Base-by-base conservation (phyloP, 345 rosid genomes). In the Zanthoxylum bungeanum region DNA sequence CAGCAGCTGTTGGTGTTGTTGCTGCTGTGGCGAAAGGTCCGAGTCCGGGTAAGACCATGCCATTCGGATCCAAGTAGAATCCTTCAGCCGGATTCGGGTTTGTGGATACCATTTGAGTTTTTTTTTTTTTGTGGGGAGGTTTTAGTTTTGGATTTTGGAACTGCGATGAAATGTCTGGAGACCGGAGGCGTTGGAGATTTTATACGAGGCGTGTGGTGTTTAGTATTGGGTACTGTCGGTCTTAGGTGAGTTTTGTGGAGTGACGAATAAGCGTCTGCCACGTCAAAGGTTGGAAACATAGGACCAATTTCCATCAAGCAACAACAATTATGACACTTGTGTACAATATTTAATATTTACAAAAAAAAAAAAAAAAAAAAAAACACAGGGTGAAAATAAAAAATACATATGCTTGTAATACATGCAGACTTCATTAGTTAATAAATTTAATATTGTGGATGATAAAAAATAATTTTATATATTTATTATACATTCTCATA, bases 51-150 rank as follows among this genome's bases (percentile, higher is more conserved):
- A 86, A 75, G 36, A 90, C 86, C 91, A 91, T 89, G 75, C 80
- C 86, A 63, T 75, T 82, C 62, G 91, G 92, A 77, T 88, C 92
- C 89, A 88, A 66, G 81, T 71, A 83, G 79, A 85, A 87, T 31
- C 87, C 90, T 39, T 85, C 88, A 0, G 81, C 58, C 68, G 88
- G 85, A 75, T 82, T 89, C 78, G 86, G 90, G 80, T 77, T 88
- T 70, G 75, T 84, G 4, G 91, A 87, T 73, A 89, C 91, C 97
- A 87, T 91, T 30, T 30, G 40, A 33, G n/a, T n/a, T n/a, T n/a
- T n/a, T n/a, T n/a, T 42, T 47, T 67, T 7, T 55, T 0, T n/a
- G n/a, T 58, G 4, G 67, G 40, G 36, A 59, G 64, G 63, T 17
- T 50, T 50, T 69, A 63, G 84, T 74, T 78, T 78, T 60, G 4